A percentile compares a stretch with the other conserved stretches of the same genome.
Evolutionary conservation across 169 alveolate genomes (phyloP).

Genomic region (Plasmodium adleri): DNA sequence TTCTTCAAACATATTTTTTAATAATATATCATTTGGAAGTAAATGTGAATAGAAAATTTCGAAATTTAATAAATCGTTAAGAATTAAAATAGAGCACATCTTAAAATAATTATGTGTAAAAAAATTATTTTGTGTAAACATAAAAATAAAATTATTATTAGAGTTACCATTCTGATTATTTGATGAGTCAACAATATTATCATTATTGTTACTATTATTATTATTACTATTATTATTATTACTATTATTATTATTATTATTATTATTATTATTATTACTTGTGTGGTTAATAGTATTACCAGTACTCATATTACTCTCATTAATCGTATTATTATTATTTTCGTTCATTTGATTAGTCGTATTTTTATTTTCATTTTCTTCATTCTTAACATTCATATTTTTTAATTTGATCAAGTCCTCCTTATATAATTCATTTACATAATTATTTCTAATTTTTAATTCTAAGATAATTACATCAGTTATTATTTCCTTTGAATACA

Average conservation of each 20-base stretch:
- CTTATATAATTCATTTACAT: constrained; percentile 21
- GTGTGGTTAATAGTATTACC: too few species aligned
- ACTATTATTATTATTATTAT: not conserved
- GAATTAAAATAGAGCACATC: constrained; percentile 60
- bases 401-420: constrained; percentile 42
- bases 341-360: not conserved
- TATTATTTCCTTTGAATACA: constrained; percentile 56
- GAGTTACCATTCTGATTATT: not conserved
- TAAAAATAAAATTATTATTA: not conserved
- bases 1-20: constrained; percentile 15
- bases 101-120: constrained; percentile 41
- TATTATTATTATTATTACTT: not conserved
- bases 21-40: constrained; percentile 32
- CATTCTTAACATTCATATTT: not conserved
- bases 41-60: constrained; percentile 28
- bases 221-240: too few species aligned
- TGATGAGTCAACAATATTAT: too few species aligned
- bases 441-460: constrained; percentile 39
- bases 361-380: not conserved
- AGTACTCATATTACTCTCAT: too few species aligned
- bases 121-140: constrained; percentile 9
- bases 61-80: constrained; percentile 40
- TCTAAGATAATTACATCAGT: constrained; percentile 47
- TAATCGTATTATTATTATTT: too few species aligned
- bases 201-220: too few species aligned